These are phyloP conservation scores for Dalechampia spathulata DNA, from an alignment of 441 rosid genomes.

Conservation along the genomic window DNA sequence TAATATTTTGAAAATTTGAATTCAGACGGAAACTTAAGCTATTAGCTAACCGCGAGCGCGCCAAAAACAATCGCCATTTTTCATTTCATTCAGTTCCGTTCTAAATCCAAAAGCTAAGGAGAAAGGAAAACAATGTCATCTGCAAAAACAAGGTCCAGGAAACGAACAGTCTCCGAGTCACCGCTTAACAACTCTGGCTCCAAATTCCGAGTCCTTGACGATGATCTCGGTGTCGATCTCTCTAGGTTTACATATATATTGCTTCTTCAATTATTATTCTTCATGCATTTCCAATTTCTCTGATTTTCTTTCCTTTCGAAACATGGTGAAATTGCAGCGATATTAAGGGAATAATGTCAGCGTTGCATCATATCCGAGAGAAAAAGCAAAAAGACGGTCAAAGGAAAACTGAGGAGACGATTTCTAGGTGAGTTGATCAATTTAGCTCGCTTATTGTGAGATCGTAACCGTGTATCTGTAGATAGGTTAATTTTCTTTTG, in stretches of 20 bases:
- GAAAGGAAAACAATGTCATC: conserved; percentile 59
- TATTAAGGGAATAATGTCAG: conserved; percentile 73
- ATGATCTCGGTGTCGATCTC: conserved; percentile 52
- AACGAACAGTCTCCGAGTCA: conserved; percentile 38
- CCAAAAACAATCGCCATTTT: no score
- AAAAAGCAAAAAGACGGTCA: conserved; percentile 68
- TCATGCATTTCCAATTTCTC: conserved; percentile 7
- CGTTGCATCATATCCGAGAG: conserved; percentile 67
- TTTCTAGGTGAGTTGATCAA: conserved; percentile 60
- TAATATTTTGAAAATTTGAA: no score
- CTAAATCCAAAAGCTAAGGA: no score
- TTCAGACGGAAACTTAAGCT: no score
- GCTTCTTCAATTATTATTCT: no score
- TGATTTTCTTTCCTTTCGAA: neutral
- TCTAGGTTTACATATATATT: conserved; percentile 51
- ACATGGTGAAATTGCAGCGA: conserved; percentile 43
- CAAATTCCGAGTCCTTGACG: conserved; percentile 33
- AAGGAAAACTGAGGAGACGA: conserved; percentile 80
- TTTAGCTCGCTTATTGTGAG: neutral
- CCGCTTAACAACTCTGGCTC: conserved; percentile 35
- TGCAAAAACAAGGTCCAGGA: conserved; percentile 34
- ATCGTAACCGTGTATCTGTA: no score
- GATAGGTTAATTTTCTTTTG: no score
- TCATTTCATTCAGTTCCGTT: no score
- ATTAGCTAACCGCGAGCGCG: no score